Evolutionary conservation across 2,329 filamentous ascomycete genomes (phyloP), one percentile per base, ranked within the genome.

Genomic region (Colletotrichum graminicola): DNA sequence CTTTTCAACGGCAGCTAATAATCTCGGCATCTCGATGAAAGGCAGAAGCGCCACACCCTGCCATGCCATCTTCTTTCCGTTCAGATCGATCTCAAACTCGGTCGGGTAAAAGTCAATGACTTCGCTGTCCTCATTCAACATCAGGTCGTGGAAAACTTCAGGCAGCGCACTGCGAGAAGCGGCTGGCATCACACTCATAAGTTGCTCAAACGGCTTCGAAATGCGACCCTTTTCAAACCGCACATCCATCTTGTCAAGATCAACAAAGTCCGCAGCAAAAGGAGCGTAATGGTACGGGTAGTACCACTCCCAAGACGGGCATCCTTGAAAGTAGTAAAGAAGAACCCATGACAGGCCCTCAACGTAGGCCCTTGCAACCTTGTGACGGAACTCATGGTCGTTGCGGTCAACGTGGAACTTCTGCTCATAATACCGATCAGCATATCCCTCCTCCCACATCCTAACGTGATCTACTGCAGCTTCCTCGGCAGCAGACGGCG

Each of bases 11-110:
- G 95, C 95, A 23, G 88, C 86, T 11, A 99, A 85, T 23, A 99
- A 84, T 64, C 95, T 91, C 63, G 92, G 90, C 86, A 97, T 96
- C 76, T 99, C 95, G 76, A 99, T 99, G 80, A 98, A 99, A 0
- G 96, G 96, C 43, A 99, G 87, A 26, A 99, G 85, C 3, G 94
- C 94, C 64, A 99, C 92, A 74, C 96, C 96, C 80, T 98, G 95
- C 96, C 97, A 99, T 0, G 94, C 94, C 83, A 98, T 97, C 80
- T 98, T 99, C 85, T 98, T 98, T 66, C 96, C 96, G 75, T 99
- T 99, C 52, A 98, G 84, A 80, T 99, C 96, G 64, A 98, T 89
- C 21, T 93, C 90, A 76, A 99, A 99, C 32, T 97, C 94, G 78
- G 95, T 93, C 0, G 97, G 97, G 77, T 99, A 99, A 80, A 99